phyloP scores from a whole-genome alignment of 108 stramenopile genomes.

The Nitzschia inconspicua region DNA sequence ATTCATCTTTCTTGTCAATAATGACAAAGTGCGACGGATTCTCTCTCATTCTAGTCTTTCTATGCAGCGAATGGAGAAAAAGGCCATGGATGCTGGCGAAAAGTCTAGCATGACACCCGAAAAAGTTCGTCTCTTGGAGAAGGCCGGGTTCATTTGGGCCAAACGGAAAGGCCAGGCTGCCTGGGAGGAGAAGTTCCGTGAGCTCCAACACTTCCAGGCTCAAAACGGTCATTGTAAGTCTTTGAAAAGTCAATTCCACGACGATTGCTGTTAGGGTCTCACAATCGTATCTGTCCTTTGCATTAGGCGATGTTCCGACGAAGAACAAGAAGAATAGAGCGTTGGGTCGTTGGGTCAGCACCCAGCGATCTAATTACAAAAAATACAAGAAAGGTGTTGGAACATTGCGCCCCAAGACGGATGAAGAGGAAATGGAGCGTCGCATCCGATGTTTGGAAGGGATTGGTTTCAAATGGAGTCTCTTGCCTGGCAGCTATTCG shows the following conservation, averaged over 20 bases:
- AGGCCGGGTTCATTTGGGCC: constrained; percentile 57
- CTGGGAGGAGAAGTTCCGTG: constrained; percentile 54
- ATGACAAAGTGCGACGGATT: too few relatives aligned
- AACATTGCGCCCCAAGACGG: neutral
- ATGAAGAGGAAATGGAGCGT: constrained; percentile 17
- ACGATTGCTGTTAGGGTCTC: neutral
- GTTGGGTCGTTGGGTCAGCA: constrained; percentile 55
- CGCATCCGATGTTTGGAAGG: constrained; percentile 12
- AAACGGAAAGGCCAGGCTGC: constrained; percentile 49
- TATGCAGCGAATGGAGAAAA: constrained; percentile 68
- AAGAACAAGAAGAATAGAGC: constrained; percentile 45
- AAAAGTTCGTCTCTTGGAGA: constrained; percentile 29
- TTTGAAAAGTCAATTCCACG: neutral
- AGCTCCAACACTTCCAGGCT: constrained; percentile 34
- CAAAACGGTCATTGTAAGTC: constrained; percentile 31
- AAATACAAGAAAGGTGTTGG: constrained; percentile 9
- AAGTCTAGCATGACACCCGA: constrained; percentile 40
- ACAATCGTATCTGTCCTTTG: neutral
- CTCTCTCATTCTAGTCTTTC: too few relatives aligned
- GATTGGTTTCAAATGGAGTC: constrained; percentile 30
- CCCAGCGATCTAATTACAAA: constrained; percentile 44
- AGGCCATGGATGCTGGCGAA: constrained; percentile 25
- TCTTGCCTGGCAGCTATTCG: constrained; percentile 1
- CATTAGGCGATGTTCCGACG: constrained; percentile 43
- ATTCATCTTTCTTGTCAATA: too few relatives aligned